Evolutionary conservation across 495 filamentous ascomycete genomes (phyloP), one percentile per base, ranked within the genome.

Genomic region (Xylaria acuta): DNA sequence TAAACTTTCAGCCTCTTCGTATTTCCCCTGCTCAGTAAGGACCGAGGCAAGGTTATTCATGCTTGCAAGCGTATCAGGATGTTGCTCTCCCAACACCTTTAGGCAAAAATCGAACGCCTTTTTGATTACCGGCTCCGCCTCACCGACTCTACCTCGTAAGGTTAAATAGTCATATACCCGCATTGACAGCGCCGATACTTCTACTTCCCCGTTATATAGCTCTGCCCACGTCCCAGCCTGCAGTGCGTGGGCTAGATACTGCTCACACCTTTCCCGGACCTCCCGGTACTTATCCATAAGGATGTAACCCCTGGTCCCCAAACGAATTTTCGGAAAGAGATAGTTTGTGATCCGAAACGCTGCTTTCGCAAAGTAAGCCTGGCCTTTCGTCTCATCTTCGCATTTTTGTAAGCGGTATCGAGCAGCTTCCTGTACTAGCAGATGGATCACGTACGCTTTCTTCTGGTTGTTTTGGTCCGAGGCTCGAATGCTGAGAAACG

Each of bases 371-470:
- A 76, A 78, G 54, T 67, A 64, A 11, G 40, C 53, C 36, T 74
- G 49, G 43, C 64, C 74, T 59, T 73, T 41, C 54, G 43, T 62
- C 9, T 32, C 3, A 18, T 41, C 36, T 64, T 66, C 53, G 18
- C 32, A 27, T 34, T 32, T 32, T 32, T 25, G 53, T 7, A 78
- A 67, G 34, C 64, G 63, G 25, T 76, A 78, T 69, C 64, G 70
- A 18, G 63, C 72, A 47, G 75, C 76, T 58, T 78, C 76, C 11
- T 78, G 76, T 16, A 76, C 74, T 25, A 78, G 73, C 58, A 75
- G 75, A 36, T 78, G 74, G 71, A 78, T 78, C 32, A 74, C 74
- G 47, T 76, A 78, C 30, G 22, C 38, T 27, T 64, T 34, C 22
- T 41, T 54, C 5, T 12, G 27, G 22, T 8, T 9, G 2, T 53